Evolutionary conservation across 306 rosid species (phyloP).

Genomic region (Castanopsis chinensis): DNA sequence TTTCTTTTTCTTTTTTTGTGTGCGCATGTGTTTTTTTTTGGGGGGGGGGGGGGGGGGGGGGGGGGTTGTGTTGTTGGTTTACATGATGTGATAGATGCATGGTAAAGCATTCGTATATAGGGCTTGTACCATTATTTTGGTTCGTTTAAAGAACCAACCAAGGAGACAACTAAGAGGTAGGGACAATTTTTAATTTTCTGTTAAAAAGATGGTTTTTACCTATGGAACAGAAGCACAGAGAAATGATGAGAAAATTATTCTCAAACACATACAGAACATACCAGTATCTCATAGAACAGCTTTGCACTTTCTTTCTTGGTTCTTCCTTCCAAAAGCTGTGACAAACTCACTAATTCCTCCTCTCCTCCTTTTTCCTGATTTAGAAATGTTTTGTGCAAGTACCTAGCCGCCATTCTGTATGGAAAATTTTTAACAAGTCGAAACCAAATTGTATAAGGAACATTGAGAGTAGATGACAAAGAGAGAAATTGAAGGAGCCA

Average conservation of each 20-base stretch:
- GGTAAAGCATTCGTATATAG: too few relatives aligned
- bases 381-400: constrained; percentile 44
- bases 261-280: constrained; percentile 34
- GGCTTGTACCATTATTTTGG: not conserved
- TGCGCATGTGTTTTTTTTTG: accelerated
- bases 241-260: not conserved
- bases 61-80: too few relatives aligned
- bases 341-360: constrained; percentile 43
- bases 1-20: not conserved
- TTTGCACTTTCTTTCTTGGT: constrained; percentile 64
- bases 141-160: not conserved
- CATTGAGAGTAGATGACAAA: not conserved
- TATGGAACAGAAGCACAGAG: not conserved
- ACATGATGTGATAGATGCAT: too few relatives aligned
- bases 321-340: constrained; percentile 37
- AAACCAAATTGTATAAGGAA: constrained; percentile 17
- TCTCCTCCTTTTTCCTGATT: constrained; percentile 23
- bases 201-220: not conserved
- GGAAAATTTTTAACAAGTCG: constrained; percentile 11
- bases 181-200: not conserved
- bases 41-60: too few relatives aligned
- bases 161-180: not conserved
- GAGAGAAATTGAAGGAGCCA: constrained; percentile 18
- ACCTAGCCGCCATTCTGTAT: constrained; percentile 57
- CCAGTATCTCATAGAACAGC: constrained; percentile 84